phyloP scores from a whole-genome alignment of 1,284 basidiomycete species.

The Kwoniella shivajii region DNA sequence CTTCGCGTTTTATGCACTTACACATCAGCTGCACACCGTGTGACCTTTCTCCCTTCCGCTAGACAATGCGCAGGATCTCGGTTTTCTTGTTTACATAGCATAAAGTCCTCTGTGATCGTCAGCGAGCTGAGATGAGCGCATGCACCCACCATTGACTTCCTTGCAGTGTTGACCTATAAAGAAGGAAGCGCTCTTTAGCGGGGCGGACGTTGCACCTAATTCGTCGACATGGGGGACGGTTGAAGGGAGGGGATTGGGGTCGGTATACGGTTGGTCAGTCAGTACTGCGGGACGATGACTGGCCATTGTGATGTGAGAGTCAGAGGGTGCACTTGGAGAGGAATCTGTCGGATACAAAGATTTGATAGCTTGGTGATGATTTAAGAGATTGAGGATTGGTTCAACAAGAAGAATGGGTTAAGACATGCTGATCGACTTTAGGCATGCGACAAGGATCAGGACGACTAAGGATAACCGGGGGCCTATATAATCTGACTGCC shows the following conservation, averaged over 20 bases:
- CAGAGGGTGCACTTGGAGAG: neutral
- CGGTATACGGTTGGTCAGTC: conserved; percentile 60
- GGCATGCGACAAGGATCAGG: no score
- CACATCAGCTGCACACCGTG: conserved; percentile 93
- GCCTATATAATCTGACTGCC: no score
- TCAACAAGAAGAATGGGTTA: no score
- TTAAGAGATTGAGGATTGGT: conserved; percentile 16
- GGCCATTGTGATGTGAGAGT: conserved; percentile 13
- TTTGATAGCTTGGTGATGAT: neutral
- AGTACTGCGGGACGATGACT: conserved; percentile 35
- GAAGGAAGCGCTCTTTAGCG: conserved; percentile 94
- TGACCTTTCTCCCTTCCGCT: conserved; percentile 94
- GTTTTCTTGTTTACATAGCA: conserved; percentile 96
- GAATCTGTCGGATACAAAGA: neutral
- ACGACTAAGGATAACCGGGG: no score
- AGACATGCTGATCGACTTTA: no score
- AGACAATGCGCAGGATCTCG: conserved; percentile 89
- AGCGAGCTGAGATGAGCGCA: neutral
- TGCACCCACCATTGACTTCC: conserved; percentile 84
- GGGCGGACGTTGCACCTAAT: conserved; percentile 87
- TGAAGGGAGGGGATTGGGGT: conserved; percentile 73
- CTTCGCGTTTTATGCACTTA: conserved; percentile 56
- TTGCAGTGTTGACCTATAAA: conserved; percentile 96
- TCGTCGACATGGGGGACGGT: conserved; percentile 83
- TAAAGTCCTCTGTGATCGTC: conserved; percentile 82